phyloP scores from a whole-genome alignment of 345 rosid species.

The Sisymbrium altissimum region DNA sequence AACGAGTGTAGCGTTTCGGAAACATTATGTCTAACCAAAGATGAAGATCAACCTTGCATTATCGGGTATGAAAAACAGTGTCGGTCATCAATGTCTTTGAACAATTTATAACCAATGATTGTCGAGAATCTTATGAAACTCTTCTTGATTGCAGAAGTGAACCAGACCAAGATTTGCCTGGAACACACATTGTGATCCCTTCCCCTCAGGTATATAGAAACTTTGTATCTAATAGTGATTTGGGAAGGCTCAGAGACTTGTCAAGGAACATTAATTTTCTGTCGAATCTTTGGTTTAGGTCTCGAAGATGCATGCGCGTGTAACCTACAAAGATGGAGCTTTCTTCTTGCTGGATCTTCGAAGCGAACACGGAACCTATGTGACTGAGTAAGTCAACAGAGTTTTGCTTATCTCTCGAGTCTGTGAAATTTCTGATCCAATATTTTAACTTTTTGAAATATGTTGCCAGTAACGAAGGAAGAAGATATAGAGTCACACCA shows the following conservation, averaged over 20 bases:
- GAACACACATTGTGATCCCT: constrained; percentile 52
- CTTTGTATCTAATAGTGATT: not conserved
- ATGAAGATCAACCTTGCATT: constrained; percentile 52
- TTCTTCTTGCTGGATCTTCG: constrained; percentile 64
- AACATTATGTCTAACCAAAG: constrained; percentile 50
- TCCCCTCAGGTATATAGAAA: constrained; percentile 48
- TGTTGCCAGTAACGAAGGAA: constrained; percentile 57
- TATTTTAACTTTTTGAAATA: not conserved
- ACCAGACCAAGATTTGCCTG: constrained; percentile 46
- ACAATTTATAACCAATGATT: not conserved
- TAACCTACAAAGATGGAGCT: constrained; percentile 68
- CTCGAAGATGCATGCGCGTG: constrained; percentile 67
- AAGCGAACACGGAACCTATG: constrained; percentile 73
- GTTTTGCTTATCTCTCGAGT: not conserved
- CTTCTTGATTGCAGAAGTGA: constrained; percentile 51
- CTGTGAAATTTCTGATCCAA: not conserved
- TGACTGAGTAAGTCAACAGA: constrained; percentile 57
- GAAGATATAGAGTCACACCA: constrained; percentile 47
- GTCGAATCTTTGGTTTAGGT: constrained; percentile 44
- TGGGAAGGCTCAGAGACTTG: not conserved
- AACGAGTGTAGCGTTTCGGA: constrained; percentile 39
- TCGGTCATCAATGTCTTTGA: not conserved
- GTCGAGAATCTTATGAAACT: not conserved
- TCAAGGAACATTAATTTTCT: not conserved
- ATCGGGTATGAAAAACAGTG: constrained; percentile 51